Percentiles rank a stretch among this genome's conserved stretches.
phyloP scores from a whole-genome alignment of 768 basidiomycete species.

The Hemileccinum impolitum region DNA sequence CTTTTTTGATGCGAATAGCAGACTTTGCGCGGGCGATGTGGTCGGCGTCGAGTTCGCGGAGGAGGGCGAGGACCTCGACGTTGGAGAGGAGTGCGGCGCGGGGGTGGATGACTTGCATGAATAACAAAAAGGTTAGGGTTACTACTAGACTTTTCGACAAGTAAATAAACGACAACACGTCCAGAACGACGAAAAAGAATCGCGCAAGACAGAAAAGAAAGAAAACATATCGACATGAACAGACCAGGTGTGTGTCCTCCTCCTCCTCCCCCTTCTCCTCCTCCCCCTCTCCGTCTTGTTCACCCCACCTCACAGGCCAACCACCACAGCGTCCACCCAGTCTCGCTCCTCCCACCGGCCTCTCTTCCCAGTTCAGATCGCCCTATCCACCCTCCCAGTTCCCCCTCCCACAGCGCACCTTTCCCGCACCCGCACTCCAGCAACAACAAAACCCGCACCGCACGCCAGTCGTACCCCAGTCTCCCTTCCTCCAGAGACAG shows the following conservation, averaged over 20 bases:
- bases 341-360: slow-evolving; percentile 60
- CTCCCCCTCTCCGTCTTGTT: too few relatives aligned
- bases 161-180: slow-evolving; percentile 27
- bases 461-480: slow-evolving; percentile 53
- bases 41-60: slow-evolving; percentile 73
- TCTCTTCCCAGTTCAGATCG: slow-evolving; percentile 62
- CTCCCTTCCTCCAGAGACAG: slow-evolving; percentile 63
- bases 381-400: slow-evolving; percentile 41
- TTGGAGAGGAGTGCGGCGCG: slow-evolving; percentile 85
- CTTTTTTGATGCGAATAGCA: slow-evolving; percentile 71
- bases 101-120: slow-evolving; percentile 39
- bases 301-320: too few relatives aligned
- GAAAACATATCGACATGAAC: slow-evolving; percentile 42
- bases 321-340: slow-evolving; percentile 79
- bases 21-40: slow-evolving; percentile 67
- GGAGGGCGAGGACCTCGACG: slow-evolving; percentile 76
- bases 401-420: slow-evolving; percentile 27
- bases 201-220: background rate
- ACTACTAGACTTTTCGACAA: slow-evolving; percentile 2
- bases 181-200: slow-evolving; percentile 12
- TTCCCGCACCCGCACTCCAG: slow-evolving; percentile 41
- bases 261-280: slow-evolving; percentile 20
- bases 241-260: slow-evolving; percentile 47
- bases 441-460: slow-evolving; percentile 64
- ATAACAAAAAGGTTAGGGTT: slow-evolving; percentile 21